phyloP scores from a whole-genome alignment of 257 asterid species.

The Mentha longifolia region DNA sequence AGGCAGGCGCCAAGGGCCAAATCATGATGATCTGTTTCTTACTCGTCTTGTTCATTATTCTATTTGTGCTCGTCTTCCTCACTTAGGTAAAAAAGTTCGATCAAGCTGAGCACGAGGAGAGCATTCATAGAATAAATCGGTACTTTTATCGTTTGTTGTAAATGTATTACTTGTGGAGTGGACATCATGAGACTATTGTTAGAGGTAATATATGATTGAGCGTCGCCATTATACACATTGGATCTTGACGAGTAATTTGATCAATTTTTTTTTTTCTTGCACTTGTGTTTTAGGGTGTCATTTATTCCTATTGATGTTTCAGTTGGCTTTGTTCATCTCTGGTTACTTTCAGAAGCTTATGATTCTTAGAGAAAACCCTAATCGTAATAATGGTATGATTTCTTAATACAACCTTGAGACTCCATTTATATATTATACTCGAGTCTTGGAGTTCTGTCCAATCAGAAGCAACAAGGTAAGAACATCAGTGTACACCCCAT shows the following conservation, averaged over 20 bases:
- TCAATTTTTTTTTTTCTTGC: neutral
- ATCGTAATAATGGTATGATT: neutral
- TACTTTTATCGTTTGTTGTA: constrained; percentile 20
- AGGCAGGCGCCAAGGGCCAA: constrained; percentile 96
- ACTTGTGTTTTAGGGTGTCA: neutral
- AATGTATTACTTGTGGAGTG: constrained; percentile 30
- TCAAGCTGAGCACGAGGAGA: constrained; percentile 21
- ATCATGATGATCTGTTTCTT: constrained; percentile 84
- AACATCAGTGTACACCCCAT: too few species aligned
- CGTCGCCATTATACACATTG: neutral
- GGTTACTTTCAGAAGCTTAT: neutral
- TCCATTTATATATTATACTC: neutral
- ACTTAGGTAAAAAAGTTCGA: constrained; percentile 40
- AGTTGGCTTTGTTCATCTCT: neutral
- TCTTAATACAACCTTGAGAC: neutral
- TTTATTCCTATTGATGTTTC: neutral
- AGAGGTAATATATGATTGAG: neutral
- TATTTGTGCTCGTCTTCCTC: constrained; percentile 86
- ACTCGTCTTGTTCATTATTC: constrained; percentile 70
- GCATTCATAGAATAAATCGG: neutral
- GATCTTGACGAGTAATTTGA: neutral
- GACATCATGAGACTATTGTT: constrained; percentile 2
- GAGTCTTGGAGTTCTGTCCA: too few species aligned
- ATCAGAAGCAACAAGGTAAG: too few species aligned
- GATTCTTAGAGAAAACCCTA: neutral